phyloP scores from a whole-genome alignment of 176 grass and related monocot species.

The Triticum urartu region DNA sequence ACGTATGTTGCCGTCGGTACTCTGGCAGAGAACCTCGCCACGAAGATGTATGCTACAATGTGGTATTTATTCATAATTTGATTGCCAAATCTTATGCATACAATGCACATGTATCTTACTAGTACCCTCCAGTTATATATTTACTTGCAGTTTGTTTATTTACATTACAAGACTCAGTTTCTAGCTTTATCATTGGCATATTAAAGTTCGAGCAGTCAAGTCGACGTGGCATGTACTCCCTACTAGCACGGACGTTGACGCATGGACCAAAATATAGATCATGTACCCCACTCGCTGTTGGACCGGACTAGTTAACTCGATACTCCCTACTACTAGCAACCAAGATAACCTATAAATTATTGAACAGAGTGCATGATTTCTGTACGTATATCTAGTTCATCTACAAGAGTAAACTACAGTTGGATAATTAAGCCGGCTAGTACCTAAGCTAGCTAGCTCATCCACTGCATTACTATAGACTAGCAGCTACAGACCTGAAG shows the following conservation, averaged over 20 bases:
- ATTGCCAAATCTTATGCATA: too few species aligned
- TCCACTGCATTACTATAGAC: background rate
- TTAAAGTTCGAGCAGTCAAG: background rate
- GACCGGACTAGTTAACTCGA: background rate
- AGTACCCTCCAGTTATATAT: too few species aligned
- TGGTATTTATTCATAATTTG: too few species aligned
- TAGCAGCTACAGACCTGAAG: background rate
- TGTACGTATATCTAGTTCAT: constrained; percentile 22
- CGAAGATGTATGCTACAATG: too few species aligned
- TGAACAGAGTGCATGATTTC: constrained; percentile 7
- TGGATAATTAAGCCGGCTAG: background rate
- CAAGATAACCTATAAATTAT: constrained; percentile 32
- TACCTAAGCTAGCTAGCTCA: background rate
- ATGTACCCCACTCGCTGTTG: constrained; percentile 24
- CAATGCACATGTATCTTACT: too few species aligned
- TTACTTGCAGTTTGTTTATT: too few species aligned
- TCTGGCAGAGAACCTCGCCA: too few species aligned
- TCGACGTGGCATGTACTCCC: background rate
- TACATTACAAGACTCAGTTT: background rate
- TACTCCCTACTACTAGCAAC: constrained; percentile 22
- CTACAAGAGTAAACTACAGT: constrained; percentile 17
- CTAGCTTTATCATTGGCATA: background rate
- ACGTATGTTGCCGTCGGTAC: too few species aligned
- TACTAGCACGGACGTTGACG: background rate
- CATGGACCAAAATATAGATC: constrained; percentile 14